These are phyloP conservation scores for Chalara sp. DNA, from an alignment of 2,329 filamentous ascomycete species.

Conservation along the genomic window DNA sequence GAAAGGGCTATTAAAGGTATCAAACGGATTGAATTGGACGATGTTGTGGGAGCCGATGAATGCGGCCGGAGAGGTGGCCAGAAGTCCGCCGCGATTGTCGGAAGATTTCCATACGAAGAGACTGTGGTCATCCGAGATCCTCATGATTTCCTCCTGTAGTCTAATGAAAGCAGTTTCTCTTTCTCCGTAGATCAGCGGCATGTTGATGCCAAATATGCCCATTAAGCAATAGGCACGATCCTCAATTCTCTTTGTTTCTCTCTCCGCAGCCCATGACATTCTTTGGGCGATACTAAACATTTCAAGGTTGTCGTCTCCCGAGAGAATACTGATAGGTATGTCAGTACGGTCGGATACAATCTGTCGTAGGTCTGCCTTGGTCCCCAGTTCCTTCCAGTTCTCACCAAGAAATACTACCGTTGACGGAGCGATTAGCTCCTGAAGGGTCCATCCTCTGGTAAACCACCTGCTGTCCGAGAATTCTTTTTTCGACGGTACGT, in stretches of 20 bases:
- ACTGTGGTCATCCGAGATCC: neutral
- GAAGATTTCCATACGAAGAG: neutral
- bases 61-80: neutral
- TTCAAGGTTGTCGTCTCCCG: neutral
- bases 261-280: too few species aligned
- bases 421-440: neutral
- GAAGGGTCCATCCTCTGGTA: too few species aligned
- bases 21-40: neutral
- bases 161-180: neutral
- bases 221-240: neutral
- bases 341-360: neutral
- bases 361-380: neutral
- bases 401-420: neutral
- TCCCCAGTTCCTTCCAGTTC: neutral
- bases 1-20: neutral
- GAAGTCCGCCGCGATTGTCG: neutral
- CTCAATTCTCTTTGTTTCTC: neutral
- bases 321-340: neutral
- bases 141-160: neutral
- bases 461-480: neutral
- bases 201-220: too few species aligned
- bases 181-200: too few species aligned
- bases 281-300: neutral
- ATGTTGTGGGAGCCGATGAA: neutral
- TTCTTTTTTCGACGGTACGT: neutral